Evolutionary conservation across 768 basidiomycete genomes (phyloP), one percentile per base, ranked within the genome.

Genomic region (Thelephora aurantiotincta): DNA sequence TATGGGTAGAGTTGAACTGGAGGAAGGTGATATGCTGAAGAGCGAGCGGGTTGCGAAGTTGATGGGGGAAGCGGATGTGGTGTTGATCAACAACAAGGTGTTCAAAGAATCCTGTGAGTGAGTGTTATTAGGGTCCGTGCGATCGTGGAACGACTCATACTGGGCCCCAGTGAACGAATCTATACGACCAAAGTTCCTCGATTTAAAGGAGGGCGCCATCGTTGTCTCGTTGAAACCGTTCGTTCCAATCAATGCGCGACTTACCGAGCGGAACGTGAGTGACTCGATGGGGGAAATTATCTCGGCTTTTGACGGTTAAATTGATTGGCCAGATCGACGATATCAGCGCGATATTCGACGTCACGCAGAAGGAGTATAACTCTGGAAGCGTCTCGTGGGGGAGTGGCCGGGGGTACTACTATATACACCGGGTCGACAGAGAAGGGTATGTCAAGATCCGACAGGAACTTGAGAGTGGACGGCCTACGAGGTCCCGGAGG

Each of bases 181-280:
- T 1, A 66, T 99, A 13, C 73, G 85, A 41, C 80, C 85, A 23
- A 84, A 90, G 57, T 98, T 98, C 64, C 68, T 99, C 47, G 96
- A 99, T 58, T 68, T 98, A 50, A 96, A 91, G 58, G 89, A 94
- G 50, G 88, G 89, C 16, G 90, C 92, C 0, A 80, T 80, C 43
- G 85, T 99, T 43, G 76, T 98, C 34, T 91, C 88, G 16, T 66
- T 99, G 14, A 78, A 82, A 50, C 89, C 91, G 1, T 96, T 89
- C 52, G 81, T 92, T 48, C 74, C 81, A 30, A 62, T 66, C 19
- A 69, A 82, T 54, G 82, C 80, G 37, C 77, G 86, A 34, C 69
- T 96, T 49, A 89, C 85, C 0, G 82, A 90, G 55, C 82, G 85
- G 41, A 94, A 91, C 54, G 82, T 86, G 54, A 14, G 38, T 41